Evolutionary conservation across 1,139 yeast genomes (phyloP).

Genomic region (Sugiyamaella grinbergsii): DNA sequence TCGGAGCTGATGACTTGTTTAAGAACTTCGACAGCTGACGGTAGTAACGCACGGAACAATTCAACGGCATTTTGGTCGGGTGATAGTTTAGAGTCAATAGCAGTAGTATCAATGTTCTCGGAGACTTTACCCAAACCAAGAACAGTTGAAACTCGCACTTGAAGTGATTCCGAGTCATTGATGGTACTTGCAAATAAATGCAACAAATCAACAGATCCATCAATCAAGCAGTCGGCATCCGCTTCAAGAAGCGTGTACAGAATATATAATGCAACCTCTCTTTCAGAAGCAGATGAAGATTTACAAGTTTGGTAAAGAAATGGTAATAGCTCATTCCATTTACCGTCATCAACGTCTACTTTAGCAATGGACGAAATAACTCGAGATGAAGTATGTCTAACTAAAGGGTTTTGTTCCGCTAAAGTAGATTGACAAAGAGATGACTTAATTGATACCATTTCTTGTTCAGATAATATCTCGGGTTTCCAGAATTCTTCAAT

Average conservation of each 20-base stretch:
- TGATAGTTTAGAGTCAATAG: constrained; percentile 20
- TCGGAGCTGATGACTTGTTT: constrained; percentile 70
- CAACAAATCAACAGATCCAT: constrained; percentile 67
- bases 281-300: constrained; percentile 60
- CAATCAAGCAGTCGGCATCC: constrained; percentile 62
- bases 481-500: constrained; percentile 66
- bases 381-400: constrained; percentile 88
- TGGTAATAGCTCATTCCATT: constrained; percentile 82
- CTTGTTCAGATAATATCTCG: constrained; percentile 26
- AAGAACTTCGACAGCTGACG: constrained; percentile 80
- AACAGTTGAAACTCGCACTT: constrained; percentile 80
- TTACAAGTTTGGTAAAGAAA: constrained; percentile 66
- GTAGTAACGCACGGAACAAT: constrained; percentile 68
- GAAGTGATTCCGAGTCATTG: constrained; percentile 62
- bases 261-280: constrained; percentile 84
- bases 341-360: constrained; percentile 62
- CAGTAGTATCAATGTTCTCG: constrained; percentile 57
- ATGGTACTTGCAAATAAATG: constrained; percentile 67
- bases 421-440: constrained; percentile 72
- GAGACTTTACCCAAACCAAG: constrained; percentile 80
- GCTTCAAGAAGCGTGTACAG: constrained; percentile 73
- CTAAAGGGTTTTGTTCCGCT: constrained; percentile 61
- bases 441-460: constrained; percentile 55
- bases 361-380: constrained; percentile 86
- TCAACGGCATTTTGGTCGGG: constrained; percentile 52